These are phyloP conservation scores for Ophiostoma novo-ulmi DNA, from an alignment of 2,329 filamentous ascomycete genomes.

Conservation along the genomic window DNA sequence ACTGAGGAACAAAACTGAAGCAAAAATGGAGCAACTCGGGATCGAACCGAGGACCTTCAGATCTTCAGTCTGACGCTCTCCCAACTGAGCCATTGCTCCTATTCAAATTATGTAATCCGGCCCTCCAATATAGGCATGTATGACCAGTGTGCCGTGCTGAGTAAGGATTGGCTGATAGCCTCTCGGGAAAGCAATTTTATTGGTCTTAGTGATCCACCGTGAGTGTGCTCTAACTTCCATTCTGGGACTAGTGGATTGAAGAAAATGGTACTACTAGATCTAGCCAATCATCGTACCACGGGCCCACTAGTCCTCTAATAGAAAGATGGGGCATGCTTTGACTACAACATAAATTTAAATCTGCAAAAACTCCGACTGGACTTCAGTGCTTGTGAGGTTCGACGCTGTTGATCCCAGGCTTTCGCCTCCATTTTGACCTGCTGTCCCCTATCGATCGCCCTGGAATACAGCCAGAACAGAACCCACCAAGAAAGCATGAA, in stretches of 20 bases:
- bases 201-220: neutral
- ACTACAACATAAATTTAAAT: neutral
- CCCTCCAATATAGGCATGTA: neutral
- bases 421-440: neutral
- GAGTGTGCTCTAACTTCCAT: neutral
- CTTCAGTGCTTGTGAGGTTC: neutral
- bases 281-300: neutral
- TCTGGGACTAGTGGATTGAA: neutral
- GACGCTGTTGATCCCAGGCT: neutral
- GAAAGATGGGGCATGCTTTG: neutral
- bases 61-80: conserved; percentile 16
- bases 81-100: conserved; percentile 15
- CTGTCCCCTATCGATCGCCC: neutral
- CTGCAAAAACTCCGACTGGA: neutral
- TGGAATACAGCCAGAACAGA: neutral
- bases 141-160: neutral
- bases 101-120: neutral
- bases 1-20: neutral
- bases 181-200: neutral
- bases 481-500: neutral
- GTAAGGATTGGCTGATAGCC: conserved; percentile 1
- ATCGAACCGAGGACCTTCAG: conserved; percentile 16
- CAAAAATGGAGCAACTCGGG: conserved; percentile 15
- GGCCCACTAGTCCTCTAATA: neutral
- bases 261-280: neutral